These are phyloP conservation scores for Cyclotella choctawhatcheeana DNA, from an alignment of 108 stramenopile species.

Conservation along the genomic window DNA sequence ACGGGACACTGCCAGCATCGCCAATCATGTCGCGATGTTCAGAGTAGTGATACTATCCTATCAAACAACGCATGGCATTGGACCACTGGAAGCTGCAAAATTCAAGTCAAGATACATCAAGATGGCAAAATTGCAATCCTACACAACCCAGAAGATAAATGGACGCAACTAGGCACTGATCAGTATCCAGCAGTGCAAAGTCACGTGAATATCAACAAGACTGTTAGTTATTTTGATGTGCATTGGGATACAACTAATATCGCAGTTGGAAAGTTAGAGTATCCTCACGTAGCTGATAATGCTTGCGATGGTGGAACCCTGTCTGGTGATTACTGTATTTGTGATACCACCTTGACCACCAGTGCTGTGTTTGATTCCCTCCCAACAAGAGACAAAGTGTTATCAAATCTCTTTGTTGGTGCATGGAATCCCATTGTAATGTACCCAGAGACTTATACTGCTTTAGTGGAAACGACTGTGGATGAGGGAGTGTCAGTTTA, in stretches of 20 bases:
- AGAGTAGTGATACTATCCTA: neutral
- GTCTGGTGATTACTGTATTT: constrained; percentile 40
- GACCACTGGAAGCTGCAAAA: constrained; percentile 48
- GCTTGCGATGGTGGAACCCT: constrained; percentile 34
- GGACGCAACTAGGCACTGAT: neutral
- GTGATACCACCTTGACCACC: constrained; percentile 34
- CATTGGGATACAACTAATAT: constrained; percentile 32
- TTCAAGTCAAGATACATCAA: constrained; percentile 55
- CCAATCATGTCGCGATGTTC: constrained; percentile 23
- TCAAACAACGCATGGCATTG: constrained; percentile 39
- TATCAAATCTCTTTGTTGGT: constrained; percentile 31
- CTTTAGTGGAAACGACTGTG: constrained; percentile 1
- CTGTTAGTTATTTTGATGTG: constrained; percentile 35
- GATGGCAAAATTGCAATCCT: constrained; percentile 63
- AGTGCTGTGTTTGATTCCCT: constrained; percentile 26
- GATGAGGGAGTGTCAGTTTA: constrained; percentile 27
- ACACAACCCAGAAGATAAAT: constrained; percentile 43
- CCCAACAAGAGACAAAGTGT: constrained; percentile 30
- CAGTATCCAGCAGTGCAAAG: constrained; percentile 5
- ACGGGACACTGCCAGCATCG: constrained; percentile 27
- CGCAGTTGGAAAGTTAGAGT: constrained; percentile 19
- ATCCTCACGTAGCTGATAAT: constrained; percentile 31
- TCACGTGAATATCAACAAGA: constrained; percentile 32
- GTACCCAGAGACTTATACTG: constrained; percentile 2
- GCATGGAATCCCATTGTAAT: constrained; percentile 18